Evolutionary conservation across 257 asterid genomes (phyloP), one percentile per base, ranked within the genome.

Genomic region (Ophiorrhiza pumila): DNA sequence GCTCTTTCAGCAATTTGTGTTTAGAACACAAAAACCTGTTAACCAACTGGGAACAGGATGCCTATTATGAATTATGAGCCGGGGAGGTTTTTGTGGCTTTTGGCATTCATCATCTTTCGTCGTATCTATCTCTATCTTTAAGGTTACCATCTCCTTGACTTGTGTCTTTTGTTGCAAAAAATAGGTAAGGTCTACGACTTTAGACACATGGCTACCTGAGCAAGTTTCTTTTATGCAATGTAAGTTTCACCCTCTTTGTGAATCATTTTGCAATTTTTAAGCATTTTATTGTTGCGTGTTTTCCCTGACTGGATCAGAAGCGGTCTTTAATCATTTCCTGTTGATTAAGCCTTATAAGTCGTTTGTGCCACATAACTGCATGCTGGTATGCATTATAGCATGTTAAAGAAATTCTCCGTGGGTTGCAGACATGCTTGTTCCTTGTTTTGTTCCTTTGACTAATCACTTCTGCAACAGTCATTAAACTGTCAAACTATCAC

Each of bases 121-220:
- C 20, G 22, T 59, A 60, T 32, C 13, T 22, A 29, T 43, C 45
- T 46, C 23, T 22, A 17, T 57, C 41, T n/a, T 15, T 59, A 23
- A 61, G 52, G 22, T 46, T n/a, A 6, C 23, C 17, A 72, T 68
- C 39, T 7, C 5, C 41, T 31, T 49, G 25, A 22, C 52, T 23
- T 49, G 22, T 71, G 75, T 52, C 22, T 41, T 71, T 34, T 65
- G 0, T 46, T 67, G 62, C 10, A 17, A 32, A 45, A 71, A 63
- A 82, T 73, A 93, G 98, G 99, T 94, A 59, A 87, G 99, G 71
- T 94, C 99, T 35, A 94, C 95, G 13, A 94, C 90, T n/a, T 78
- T 94, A 77, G 99, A 94, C 66, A 91, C 95, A 43, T 94, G 99
- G 99, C 90, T 94, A 47, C 98, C 99, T 2, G 97, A 94, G 83